Conservation (phyloP, 2,329 filamentous ascomycete genomes). For the Ophiocordyceps camponoti-floridani region DNA sequence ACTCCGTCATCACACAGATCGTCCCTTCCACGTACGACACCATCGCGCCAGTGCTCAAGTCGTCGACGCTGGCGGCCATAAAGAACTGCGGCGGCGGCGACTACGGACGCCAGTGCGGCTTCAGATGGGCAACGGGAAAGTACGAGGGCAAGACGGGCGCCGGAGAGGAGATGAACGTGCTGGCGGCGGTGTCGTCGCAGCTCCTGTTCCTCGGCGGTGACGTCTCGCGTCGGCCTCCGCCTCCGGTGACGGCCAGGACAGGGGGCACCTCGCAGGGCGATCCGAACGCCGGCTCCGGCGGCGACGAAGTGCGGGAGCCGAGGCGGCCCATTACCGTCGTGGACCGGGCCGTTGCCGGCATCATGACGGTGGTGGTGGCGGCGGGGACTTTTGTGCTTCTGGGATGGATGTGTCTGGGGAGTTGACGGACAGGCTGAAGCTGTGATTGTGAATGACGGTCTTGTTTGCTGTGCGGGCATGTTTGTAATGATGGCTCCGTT, state of each 20-base stretch:
- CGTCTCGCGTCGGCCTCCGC: constrained; percentile 11
- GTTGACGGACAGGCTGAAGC: not conserved
- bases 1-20: constrained; percentile 41
- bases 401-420: constrained; percentile 28
- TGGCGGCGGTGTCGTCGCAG: constrained; percentile 33
- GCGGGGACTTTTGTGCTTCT: constrained; percentile 24
- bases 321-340: constrained; percentile 19
- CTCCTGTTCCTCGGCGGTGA: constrained; percentile 14
- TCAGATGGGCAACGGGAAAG: constrained; percentile 35
- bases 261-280: constrained; percentile 32
- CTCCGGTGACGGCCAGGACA: constrained; percentile 24
- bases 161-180: constrained; percentile 39
- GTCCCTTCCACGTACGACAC: constrained; percentile 36
- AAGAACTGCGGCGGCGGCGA: constrained; percentile 42
- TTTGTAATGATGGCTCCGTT: too few species aligned
- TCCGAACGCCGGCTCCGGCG: constrained; percentile 16
- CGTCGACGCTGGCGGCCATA: constrained; percentile 40
- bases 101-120: constrained; percentile 42
- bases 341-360: constrained; percentile 29
- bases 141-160: constrained; percentile 38
- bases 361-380: constrained; percentile 26
- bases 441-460: too few species aligned
- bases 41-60: constrained; percentile 39
- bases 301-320: constrained; percentile 10
- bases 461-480: too few species aligned